These are phyloP conservation scores for Nannizzia gypsea DNA, from an alignment of 2,329 filamentous ascomycete species.

Conservation along the genomic window DNA sequence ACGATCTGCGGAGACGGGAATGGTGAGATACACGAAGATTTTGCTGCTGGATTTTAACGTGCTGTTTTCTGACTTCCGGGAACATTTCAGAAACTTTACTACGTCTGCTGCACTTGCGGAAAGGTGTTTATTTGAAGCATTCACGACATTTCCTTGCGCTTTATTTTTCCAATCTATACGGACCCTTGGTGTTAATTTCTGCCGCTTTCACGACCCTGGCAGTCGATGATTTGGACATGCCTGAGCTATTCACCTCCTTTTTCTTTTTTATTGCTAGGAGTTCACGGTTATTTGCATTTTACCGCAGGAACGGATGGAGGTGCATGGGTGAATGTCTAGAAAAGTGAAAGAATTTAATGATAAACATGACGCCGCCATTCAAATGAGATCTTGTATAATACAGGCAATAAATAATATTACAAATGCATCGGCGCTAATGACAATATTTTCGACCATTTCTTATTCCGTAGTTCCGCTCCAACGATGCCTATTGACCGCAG, in stretches of 20 bases:
- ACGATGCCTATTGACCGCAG: constrained; percentile 53
- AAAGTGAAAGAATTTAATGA: constrained; percentile 2
- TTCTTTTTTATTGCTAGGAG: background rate
- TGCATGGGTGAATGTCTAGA: background rate
- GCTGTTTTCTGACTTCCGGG: constrained; percentile 13
- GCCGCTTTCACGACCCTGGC: background rate
- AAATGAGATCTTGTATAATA: constrained; percentile 5
- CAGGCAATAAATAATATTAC: constrained; percentile 30
- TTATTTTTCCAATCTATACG: background rate
- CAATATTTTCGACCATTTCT: constrained; percentile 97
- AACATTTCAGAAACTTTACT: constrained; percentile 63
- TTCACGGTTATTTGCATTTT: background rate
- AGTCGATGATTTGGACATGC: background rate
- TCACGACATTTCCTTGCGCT: background rate
- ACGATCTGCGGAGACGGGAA: constrained; percentile 90
- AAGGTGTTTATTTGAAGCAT: constrained; percentile 54
- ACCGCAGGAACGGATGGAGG: background rate
- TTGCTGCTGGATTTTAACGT: background rate
- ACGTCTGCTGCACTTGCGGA: constrained; percentile 88
- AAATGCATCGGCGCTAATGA: constrained; percentile 81
- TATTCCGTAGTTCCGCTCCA: constrained; percentile 74
- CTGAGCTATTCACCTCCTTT: background rate
- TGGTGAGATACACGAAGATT: constrained; percentile 53
- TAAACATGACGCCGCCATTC: background rate
- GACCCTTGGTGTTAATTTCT: background rate